phyloP scores from a whole-genome alignment of 495 filamentous ascomycete genomes.

The Penicillium simplicissimum region DNA sequence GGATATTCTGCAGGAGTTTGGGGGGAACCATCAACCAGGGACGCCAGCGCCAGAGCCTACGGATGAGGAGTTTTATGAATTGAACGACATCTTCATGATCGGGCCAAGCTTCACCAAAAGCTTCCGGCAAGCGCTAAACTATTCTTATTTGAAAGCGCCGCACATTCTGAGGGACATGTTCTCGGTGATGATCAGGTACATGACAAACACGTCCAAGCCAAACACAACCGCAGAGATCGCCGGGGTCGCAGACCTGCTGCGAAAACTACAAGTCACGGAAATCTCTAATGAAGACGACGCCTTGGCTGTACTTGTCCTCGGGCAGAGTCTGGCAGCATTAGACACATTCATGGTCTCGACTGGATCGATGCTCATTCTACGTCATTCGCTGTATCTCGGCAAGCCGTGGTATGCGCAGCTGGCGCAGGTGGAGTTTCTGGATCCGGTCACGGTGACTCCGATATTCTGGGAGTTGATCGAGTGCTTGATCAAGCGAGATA shows the following conservation, averaged over 20 bases:
- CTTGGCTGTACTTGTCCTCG: conserved; percentile 3
- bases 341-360: conserved; percentile 6
- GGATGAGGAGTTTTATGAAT: not conserved
- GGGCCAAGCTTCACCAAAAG: conserved; percentile 1
- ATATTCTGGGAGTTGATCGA: conserved; percentile 5
- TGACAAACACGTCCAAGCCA: not conserved
- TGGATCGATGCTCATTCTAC: conserved; percentile 7
- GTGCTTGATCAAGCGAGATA: conserved; percentile 5
- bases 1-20: conserved; percentile 2
- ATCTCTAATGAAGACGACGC: not conserved
- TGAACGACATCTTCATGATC: conserved; percentile 9
- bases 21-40: not conserved
- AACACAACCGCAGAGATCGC: conserved; percentile 3
- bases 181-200: conserved; percentile 2
- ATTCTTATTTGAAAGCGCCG: conserved; percentile 2
- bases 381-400: conserved; percentile 1
- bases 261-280: not conserved
- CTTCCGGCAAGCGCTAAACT: conserved; percentile 3
- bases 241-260: not conserved
- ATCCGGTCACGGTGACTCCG: conserved; percentile 3
- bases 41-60: not conserved
- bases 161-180: conserved; percentile 5
- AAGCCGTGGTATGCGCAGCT: conserved; percentile 9
- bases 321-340: conserved; percentile 4
- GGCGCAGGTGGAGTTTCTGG: conserved; percentile 1